Conservation (phyloP, 169 alveolate species). For the Perkinsus chesapeaki region DNA sequence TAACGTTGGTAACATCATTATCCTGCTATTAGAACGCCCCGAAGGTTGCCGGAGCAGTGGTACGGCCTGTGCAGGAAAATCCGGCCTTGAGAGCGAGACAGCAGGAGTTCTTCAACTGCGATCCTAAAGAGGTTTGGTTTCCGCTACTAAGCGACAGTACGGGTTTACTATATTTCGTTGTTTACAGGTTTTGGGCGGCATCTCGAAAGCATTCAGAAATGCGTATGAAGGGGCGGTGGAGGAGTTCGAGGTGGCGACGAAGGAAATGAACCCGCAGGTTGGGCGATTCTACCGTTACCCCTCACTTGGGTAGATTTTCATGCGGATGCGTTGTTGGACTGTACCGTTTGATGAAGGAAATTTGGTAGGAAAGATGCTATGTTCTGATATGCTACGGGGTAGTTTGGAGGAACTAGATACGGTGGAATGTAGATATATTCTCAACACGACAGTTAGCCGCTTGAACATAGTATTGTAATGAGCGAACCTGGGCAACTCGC, state of each 20-base stretch:
- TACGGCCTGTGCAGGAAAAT: background rate
- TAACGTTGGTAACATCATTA: too few relatives aligned
- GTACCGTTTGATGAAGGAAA: too few relatives aligned
- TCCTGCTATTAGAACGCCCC: too few relatives aligned
- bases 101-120: background rate
- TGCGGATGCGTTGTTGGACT: too few relatives aligned
- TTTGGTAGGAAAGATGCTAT: too few relatives aligned
- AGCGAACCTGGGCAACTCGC: too few relatives aligned
- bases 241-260: background rate
- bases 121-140: background rate
- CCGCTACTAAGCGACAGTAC: background rate
- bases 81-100: background rate
- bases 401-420: too few relatives aligned
- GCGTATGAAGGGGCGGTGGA: background rate
- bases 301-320: too few relatives aligned
- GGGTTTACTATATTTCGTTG: background rate
- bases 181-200: background rate
- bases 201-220: background rate
- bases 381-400: too few relatives aligned
- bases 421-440: too few relatives aligned
- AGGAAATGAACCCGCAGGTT: background rate
- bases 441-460: too few relatives aligned
- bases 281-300: background rate
- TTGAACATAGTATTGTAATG: too few relatives aligned
- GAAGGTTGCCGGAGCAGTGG: background rate